These are phyloP conservation scores for Dipteronia dyeriana DNA, from an alignment of 345 rosid species.

Conservation along the genomic window DNA sequence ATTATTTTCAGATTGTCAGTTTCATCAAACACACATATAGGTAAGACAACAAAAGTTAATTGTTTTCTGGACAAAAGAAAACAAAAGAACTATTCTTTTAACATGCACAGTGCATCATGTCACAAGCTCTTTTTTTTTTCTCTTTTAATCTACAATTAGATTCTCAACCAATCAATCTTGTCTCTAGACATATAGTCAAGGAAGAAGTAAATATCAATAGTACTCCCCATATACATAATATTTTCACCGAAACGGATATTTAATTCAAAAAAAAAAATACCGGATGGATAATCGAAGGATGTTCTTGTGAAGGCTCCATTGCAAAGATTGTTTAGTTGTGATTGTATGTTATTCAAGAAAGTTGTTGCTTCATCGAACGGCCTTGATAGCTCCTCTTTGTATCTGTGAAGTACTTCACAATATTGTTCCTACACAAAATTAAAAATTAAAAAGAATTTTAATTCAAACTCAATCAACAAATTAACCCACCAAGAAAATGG, in stretches of 20 bases:
- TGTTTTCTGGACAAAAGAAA: not conserved
- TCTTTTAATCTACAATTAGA: not conserved
- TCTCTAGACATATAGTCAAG: not conserved
- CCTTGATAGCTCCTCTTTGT: constrained; percentile 63
- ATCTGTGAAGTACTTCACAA: constrained; percentile 54
- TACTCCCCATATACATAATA: no score
- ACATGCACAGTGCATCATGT: constrained; percentile 19
- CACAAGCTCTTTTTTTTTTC: not conserved
- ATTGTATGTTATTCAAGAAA: constrained; percentile 61
- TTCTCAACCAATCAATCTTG: not conserved
- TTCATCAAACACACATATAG: constrained; percentile 1
- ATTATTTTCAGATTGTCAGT: not conserved
- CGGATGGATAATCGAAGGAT: constrained; percentile 35
- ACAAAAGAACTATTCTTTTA: constrained; percentile 22
- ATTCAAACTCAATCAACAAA: not conserved
- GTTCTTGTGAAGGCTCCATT: constrained; percentile 35
- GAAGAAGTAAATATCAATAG: no score
- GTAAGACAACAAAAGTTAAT: not conserved
- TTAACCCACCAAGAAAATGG: not conserved
- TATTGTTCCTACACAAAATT: constrained; percentile 51
- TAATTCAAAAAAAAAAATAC: constrained; percentile 23
- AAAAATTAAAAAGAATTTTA: not conserved
- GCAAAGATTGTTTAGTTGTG: constrained; percentile 58
- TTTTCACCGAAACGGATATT: no score
- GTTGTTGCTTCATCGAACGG: constrained; percentile 59